phyloP scores from a whole-genome alignment of 2,329 filamentous ascomycete species.

The Verruconis gallopava region DNA sequence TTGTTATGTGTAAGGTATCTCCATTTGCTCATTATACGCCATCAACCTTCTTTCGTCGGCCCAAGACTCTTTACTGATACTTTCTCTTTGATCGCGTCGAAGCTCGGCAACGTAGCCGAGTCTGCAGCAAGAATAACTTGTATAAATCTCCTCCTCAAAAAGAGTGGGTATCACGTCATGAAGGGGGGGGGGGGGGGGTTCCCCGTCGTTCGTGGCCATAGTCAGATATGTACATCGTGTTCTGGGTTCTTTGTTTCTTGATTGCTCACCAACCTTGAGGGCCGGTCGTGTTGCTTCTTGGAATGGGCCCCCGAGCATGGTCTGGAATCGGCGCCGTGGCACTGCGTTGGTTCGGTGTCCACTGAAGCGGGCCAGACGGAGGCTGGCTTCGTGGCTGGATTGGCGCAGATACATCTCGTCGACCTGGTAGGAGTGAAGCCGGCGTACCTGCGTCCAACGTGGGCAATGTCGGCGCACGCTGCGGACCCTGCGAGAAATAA shows the following conservation, averaged over 20 bases:
- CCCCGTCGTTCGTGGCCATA: background rate
- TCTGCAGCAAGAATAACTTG: no score
- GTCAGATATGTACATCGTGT: background rate
- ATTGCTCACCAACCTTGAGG: background rate
- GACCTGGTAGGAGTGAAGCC: background rate
- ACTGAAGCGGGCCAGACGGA: background rate
- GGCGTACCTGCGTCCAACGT: background rate
- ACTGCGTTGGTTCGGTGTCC: slow-evolving; percentile 5
- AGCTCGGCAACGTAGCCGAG: no score
- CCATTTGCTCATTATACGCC: no score
- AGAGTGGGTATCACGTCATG: background rate
- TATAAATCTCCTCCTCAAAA: background rate
- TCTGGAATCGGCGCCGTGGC: slow-evolving; percentile 5
- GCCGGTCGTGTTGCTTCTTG: slow-evolving; percentile 5
- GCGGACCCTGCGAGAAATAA: slow-evolving; percentile 2
- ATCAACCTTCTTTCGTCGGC: no score
- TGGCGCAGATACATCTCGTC: slow-evolving; percentile 8
- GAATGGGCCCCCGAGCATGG: background rate
- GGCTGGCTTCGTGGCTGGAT: background rate
- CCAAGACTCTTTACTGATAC: no score
- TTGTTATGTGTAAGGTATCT: no score
- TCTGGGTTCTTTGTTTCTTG: no score
- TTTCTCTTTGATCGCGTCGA: no score
- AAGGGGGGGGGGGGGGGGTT: no score
- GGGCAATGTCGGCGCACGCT: background rate